Base-by-base conservation (phyloP, 2,329 filamentous ascomycete genomes). In the Sporothrix luriei region DNA sequence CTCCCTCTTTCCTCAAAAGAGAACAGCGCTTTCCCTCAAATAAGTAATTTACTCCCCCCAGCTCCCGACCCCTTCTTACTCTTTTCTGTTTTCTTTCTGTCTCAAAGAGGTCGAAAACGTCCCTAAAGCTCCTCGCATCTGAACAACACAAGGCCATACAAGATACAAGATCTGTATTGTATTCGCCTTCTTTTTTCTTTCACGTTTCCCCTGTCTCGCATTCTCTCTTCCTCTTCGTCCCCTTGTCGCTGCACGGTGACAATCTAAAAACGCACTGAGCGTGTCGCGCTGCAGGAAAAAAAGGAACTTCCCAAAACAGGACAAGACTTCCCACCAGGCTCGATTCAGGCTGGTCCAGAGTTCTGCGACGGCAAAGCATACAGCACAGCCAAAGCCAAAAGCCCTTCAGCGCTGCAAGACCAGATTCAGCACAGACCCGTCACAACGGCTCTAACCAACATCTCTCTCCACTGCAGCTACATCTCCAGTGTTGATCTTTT, bases 361-460 rank as follows among this genome's bases (percentile, higher is more conserved):
- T 83, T 84, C 82, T 82, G 83, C 83, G 80, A 85, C 82, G 80
- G 38, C 38, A 59, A 59, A 65, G 57, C 64, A 68, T 80, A 77
- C 80, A 80, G 76, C 79, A 51, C 78, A 76, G 40, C 10, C 40
- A 77, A n/a, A n/a, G n/a, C n/a, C n/a, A n/a, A n/a, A n/a, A n/a
- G 16, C 81, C 82, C 82, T 83, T 82, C 82, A 81, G 82, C 81
- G 82, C 82, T 82, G 81, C 82, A 81, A 82, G 82, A 80, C 85
- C 85, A 86, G 84, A 88, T 87, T 82, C 82, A 87, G 85, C 86
- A 86, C 87, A 88, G 85, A 83, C 84, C 69, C 83, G 83, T 86
- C 84, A 86, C 84, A 83, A 86, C 84, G 40, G 82, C 85, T 86
- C 85, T 86, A 87, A 87, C 81, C 81, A 87, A 85, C 80, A 85